Base-by-base conservation (phyloP, 805 yeast genomes). In the Candida chauliodis region DNA sequence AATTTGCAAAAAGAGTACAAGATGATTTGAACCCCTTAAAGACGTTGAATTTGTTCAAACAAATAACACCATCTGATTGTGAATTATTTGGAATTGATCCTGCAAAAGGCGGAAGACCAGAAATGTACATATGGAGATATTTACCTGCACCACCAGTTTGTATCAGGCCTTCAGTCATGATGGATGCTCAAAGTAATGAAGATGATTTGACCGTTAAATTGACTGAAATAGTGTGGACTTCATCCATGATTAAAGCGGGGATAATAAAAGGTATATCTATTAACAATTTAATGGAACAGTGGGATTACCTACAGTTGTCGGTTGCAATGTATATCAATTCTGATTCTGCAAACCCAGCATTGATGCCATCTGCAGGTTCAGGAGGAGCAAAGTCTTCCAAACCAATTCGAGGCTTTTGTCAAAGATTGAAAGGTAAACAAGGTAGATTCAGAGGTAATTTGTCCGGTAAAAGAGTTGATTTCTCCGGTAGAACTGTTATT, bases 81-180 rank as follows among this genome's bases (percentile, higher is more conserved):
- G 97, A 91, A 61, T 71, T 93, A 14, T 66, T 93, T 22, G 99
- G 99, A 39, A 79, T 93, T 38, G 93, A 93, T 53, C 78, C 96
- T 1, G 75, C 86, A 3, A 76, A 79, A 49, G 87, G 89, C 26
- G 96, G 97, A 33, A 75, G 97, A 48, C 99, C 98, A 4, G 98
- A 91, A 63, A 87, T 84, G 74, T 93, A 90, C 59, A 78, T 93
- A 27, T 93, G 99, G 99, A 78, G 95, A 55, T 93, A 90, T 57
- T 73, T 93, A 38, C 99, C 99, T 0, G 98, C 98, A 0, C 99
- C 99, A 1, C 99, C 99, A 0, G 97, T 95, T 14, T 93, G 99
- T 72, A 93, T 93, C 40, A 78, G 99, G 49, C 99, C 99, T 3
- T 90, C 98, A 4, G 98, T 93, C 21, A 72, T 81, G 69, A 88